These are phyloP conservation scores for Elaeis guineensis DNA, from an alignment of 176 grass and related monocot species.

Conservation along the genomic window DNA sequence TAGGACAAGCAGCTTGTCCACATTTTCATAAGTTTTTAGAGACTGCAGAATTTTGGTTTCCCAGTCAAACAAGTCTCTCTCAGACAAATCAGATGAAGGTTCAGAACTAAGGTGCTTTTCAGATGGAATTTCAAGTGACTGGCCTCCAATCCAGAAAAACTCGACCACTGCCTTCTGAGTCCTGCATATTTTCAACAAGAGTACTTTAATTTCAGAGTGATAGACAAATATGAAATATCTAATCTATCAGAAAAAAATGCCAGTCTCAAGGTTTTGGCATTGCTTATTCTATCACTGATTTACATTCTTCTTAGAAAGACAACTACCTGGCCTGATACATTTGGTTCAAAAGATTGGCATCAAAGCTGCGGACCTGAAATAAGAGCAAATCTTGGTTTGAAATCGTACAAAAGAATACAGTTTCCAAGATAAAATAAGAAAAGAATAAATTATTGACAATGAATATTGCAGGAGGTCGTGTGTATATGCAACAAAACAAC, in stretches of 20 bases:
- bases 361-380: constrained; percentile 68
- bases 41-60: constrained; percentile 55
- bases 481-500: too few relatives aligned
- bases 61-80: constrained; percentile 38
- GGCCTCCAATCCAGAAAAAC: constrained; percentile 68
- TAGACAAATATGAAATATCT: neutral
- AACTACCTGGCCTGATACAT: constrained; percentile 94
- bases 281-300: neutral
- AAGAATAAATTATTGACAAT: neutral
- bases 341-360: constrained; percentile 57
- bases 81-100: constrained; percentile 23
- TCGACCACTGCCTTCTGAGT: constrained; percentile 76
- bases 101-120: constrained; percentile 25
- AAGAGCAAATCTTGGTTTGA: constrained; percentile 6
- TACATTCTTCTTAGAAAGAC: constrained; percentile 10
- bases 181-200: constrained; percentile 30
- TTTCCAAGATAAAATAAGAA: constrained; percentile 20
- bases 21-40: constrained; percentile 55
- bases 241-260: neutral
- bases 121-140: constrained; percentile 55
- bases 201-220: constrained; percentile 6
- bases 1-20: constrained; percentile 33
- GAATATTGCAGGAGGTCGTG: too few relatives aligned
- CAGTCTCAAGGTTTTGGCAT: neutral
- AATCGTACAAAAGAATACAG: constrained; percentile 7